Conservation (phyloP, 768 basidiomycete genomes). For the Naganishia onofrii region DNA sequence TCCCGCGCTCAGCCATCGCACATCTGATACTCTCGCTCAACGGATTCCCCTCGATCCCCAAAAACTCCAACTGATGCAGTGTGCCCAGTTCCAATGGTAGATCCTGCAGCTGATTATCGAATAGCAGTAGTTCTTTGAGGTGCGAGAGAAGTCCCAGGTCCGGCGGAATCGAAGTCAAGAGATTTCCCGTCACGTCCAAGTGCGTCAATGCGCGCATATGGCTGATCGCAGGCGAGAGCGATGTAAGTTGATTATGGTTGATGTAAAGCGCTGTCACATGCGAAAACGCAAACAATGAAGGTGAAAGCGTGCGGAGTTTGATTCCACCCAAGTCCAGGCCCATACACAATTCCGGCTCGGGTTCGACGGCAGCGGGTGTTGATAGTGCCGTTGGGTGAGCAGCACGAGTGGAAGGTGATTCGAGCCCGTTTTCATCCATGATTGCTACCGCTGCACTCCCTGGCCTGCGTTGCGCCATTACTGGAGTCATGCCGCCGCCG, state of each 20-base stretch:
- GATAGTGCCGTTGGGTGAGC: conserved; percentile 71
- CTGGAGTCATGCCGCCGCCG: neutral
- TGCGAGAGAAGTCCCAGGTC: conserved; percentile 87
- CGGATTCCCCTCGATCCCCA: conserved; percentile 97
- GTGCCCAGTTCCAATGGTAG: conserved; percentile 85
- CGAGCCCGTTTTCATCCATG: conserved; percentile 46
- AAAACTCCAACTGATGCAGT: conserved; percentile 82
- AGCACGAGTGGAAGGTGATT: conserved; percentile 46
- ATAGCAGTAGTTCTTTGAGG: conserved; percentile 86
- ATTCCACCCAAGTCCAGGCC: conserved; percentile 96
- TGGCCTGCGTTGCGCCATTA: conserved; percentile 55
- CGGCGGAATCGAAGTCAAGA: conserved; percentile 69
- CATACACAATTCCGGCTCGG: conserved; percentile 62
- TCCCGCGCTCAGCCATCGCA: conserved; percentile 93
- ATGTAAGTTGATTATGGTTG: conserved; percentile 82
- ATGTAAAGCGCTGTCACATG: conserved; percentile 93
- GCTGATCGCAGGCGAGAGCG: conserved; percentile 77
- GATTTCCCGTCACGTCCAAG: conserved; percentile 89
- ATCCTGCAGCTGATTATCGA: conserved; percentile 87
- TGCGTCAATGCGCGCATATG: conserved; percentile 79
- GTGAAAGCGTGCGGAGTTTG: conserved; percentile 82
- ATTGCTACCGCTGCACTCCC: conserved; percentile 52
- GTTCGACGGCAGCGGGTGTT: conserved; percentile 67
- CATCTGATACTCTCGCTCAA: conserved; percentile 71
- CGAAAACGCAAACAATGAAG: conserved; percentile 75